Evolutionary conservation across 106 monocot species (phyloP), one percentile per base, ranked within the genome.

Genomic region (Dioscorea dumetorum): DNA sequence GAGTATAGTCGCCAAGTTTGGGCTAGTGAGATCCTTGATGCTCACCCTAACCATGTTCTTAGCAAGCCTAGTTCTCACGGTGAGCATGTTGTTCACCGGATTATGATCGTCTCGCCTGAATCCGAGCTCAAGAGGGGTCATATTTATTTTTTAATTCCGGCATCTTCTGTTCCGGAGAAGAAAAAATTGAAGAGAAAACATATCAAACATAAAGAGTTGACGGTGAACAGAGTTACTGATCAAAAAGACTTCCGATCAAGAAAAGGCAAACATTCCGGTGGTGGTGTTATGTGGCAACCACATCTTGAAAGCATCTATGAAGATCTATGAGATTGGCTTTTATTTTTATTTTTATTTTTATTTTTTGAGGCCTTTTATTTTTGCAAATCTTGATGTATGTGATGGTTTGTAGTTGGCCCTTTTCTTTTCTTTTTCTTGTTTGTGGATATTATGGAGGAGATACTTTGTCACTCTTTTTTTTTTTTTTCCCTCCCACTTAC

Each of bases 241-340:
- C 31, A 52, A 14, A 31, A 58, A 18, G 67, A 75, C 60, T 17
- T 76, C 2, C 56, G 24, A 63, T 71, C 19, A 63, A 66, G 54
- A 59, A 67, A 35, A 76, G 72, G 60, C 13, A 49, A 5, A 28
- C 62, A 21, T 35, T 23, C 18, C 73, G 53, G 19, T 61, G 64
- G 16, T 58, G 80, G 16, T 70, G 60, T 53, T 0, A 69, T 74
- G 5, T 87, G 87, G 90, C 71, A 73, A 63, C 83, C 87, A 31
- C 81, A 81, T 16, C 70, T 91, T 5, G 81, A 87, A 62, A 87
- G 83, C 67, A 91, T 91, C 57, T 23, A 56, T 2, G 90, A 91
- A 69, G 87, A 87, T 50, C 13, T 61, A 1, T 63, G 48, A 61
- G 22, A 14, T 17, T 48, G 1, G 35, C 12, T 6, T 0, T 8